Evolutionary conservation across 2,329 filamentous ascomycete species (phyloP).

Genomic region (Trichoderma sp.): DNA sequence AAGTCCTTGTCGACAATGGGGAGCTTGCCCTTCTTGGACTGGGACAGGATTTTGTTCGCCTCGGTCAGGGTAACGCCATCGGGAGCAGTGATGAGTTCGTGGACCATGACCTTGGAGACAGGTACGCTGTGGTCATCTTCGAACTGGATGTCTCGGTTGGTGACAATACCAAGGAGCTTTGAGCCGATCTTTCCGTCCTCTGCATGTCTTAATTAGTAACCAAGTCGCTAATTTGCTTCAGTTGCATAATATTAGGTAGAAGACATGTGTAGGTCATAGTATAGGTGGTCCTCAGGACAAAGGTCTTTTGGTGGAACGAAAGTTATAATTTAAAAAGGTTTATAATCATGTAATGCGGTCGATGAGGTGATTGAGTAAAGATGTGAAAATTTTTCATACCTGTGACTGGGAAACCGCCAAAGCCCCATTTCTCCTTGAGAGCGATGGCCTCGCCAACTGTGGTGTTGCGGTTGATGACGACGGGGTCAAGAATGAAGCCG

Average conservation of each 20-base stretch:
- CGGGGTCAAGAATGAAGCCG: slow-evolving; percentile 95
- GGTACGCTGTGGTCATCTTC: slow-evolving; percentile 73
- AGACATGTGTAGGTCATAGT: slow-evolving; percentile 41
- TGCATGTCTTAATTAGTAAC: slow-evolving; percentile 46
- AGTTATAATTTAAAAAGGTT: slow-evolving; percentile 82
- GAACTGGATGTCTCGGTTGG: slow-evolving; percentile 97
- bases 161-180: slow-evolving; percentile 96
- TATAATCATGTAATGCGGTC: slow-evolving; percentile 71
- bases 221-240: neutral
- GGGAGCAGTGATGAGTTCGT: slow-evolving; percentile 85
- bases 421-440: slow-evolving; percentile 97
- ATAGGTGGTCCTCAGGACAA: slow-evolving; percentile 75
- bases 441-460: slow-evolving; percentile 90
- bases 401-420: slow-evolving; percentile 97
- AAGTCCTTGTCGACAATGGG: slow-evolving; percentile 83
- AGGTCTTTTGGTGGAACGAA: slow-evolving; percentile 99
- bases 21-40: slow-evolving; percentile 98
- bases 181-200: slow-evolving; percentile 91
- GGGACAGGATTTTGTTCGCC: slow-evolving; percentile 89
- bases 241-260: slow-evolving; percentile 20
- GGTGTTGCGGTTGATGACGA: slow-evolving; percentile 84
- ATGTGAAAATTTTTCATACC: slow-evolving; percentile 65
- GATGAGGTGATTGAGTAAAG: slow-evolving; percentile 2
- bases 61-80: slow-evolving; percentile 81
- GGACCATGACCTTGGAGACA: slow-evolving; percentile 93